phyloP scores from a whole-genome alignment of 2,329 filamentous ascomycete genomes.

The Talaromyces amestolkiae region DNA sequence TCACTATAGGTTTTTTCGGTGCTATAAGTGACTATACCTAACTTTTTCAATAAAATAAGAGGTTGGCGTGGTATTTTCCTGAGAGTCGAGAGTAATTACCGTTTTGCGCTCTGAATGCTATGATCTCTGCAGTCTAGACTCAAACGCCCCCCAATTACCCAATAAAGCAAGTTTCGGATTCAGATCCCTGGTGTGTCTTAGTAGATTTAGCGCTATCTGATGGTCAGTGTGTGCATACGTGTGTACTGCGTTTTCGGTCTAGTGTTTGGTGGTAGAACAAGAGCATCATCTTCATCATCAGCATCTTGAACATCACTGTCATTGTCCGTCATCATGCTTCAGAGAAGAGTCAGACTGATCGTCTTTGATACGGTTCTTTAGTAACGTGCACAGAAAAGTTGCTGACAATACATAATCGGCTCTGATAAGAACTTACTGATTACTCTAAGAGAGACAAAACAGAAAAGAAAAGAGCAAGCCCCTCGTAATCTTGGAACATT shows the following conservation, averaged over 20 bases:
- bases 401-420: not conserved
- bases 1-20: not conserved
- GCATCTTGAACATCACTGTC: not conserved
- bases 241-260: no score
- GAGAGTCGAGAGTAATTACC: not conserved
- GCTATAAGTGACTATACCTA: not conserved
- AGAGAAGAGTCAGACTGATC: not conserved
- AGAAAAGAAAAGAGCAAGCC: not conserved
- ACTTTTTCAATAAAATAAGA: not conserved
- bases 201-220: not conserved
- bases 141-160: not conserved
- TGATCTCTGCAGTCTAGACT: constrained; percentile 2
- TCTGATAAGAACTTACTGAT: not conserved
- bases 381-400: not conserved
- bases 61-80: not conserved
- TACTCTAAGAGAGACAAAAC: not conserved
- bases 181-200: not conserved
- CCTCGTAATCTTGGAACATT: constrained; percentile 1
- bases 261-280: not conserved
- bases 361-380: not conserved
- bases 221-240: not conserved
- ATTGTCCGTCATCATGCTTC: not conserved
- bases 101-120: not conserved
- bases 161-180: not conserved
- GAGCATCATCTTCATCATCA: not conserved